phyloP scores from a whole-genome alignment of 2,329 filamentous ascomycete species.

The Amauroascus verrucosus region DNA sequence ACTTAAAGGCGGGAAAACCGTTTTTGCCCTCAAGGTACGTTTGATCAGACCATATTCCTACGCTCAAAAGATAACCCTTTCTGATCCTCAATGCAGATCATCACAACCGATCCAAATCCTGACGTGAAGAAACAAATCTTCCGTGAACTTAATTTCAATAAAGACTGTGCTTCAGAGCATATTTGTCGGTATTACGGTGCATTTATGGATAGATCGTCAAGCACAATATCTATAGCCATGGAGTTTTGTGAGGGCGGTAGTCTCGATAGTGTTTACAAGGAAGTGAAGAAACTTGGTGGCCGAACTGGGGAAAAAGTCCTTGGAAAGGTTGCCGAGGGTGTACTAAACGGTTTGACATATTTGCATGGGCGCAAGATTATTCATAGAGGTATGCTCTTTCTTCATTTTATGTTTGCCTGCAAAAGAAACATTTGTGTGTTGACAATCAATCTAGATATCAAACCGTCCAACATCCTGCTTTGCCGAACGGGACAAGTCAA shows the following conservation, averaged over 20 bases:
- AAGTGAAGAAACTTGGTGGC: constrained; percentile 90
- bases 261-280: constrained; percentile 91
- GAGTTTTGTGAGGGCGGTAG: constrained; percentile 97
- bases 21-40: constrained; percentile 88
- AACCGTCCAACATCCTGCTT: constrained; percentile 91
- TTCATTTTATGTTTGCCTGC: background rate
- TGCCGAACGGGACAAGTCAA: constrained; percentile 91
- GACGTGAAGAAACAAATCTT: constrained; percentile 98
- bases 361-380: constrained; percentile 94
- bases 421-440: constrained; percentile 1
- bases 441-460: constrained; percentile 59
- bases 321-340: constrained; percentile 91
- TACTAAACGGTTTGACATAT: constrained; percentile 87
- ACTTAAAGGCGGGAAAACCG: constrained; percentile 80
- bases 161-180: constrained; percentile 87
- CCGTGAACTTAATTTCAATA: constrained; percentile 93
- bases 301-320: constrained; percentile 94
- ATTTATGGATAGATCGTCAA: constrained; percentile 90
- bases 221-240: constrained; percentile 97
- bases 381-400: constrained; percentile 52
- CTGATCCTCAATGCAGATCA: constrained; percentile 53
- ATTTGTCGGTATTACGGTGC: constrained; percentile 97
- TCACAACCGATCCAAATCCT: constrained; percentile 94
- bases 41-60: background rate
- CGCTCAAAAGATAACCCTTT: background rate